These are phyloP conservation scores for Scutellaria barbata DNA, from an alignment of 257 asterid genomes.

Conservation along the genomic window DNA sequence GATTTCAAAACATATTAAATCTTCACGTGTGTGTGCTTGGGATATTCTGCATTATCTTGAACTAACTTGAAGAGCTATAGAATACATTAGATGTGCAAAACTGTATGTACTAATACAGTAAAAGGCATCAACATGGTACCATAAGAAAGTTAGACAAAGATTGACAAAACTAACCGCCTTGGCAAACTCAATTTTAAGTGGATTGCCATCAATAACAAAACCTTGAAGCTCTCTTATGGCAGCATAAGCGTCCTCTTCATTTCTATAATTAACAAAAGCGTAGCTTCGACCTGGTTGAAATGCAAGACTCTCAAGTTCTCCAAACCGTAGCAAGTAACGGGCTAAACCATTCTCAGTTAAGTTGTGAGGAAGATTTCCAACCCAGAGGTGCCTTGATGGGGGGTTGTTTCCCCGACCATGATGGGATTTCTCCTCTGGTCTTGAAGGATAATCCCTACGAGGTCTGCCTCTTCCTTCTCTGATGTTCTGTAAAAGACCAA, in stretches of 20 bases:
- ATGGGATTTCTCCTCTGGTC: constrained; percentile 67
- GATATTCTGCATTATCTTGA: constrained; percentile 29
- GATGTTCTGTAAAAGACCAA: constrained; percentile 52
- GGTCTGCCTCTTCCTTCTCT: constrained; percentile 78
- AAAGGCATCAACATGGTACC: constrained; percentile 40
- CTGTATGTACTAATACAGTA: constrained; percentile 39
- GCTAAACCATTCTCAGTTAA: constrained; percentile 68
- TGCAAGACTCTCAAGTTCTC: constrained; percentile 82
- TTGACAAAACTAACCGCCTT: constrained; percentile 97
- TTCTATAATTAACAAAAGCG: constrained; percentile 74
- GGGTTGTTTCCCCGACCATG: constrained; percentile 66
- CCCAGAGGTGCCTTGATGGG: constrained; percentile 96
- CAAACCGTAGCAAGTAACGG: constrained; percentile 65
- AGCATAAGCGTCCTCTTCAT: constrained; percentile 77
- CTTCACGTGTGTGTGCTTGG: constrained; percentile 18
- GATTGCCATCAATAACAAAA: constrained; percentile 75
- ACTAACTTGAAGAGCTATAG: constrained; percentile 32
- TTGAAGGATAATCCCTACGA: constrained; percentile 67
- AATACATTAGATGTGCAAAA: constrained; percentile 38
- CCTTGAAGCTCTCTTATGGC: constrained; percentile 93
- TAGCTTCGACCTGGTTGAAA: constrained; percentile 95
- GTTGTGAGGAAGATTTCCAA: constrained; percentile 74
- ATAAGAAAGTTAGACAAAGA: constrained; percentile 61
- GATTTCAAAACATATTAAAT: constrained; percentile 24
- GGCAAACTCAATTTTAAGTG: constrained; percentile 90